A percentile compares a stretch with the other conserved stretches of the same genome.
phyloP scores from a whole-genome alignment of 2,329 filamentous ascomycete species.

The Talaromyces albobiverticillius region DNA sequence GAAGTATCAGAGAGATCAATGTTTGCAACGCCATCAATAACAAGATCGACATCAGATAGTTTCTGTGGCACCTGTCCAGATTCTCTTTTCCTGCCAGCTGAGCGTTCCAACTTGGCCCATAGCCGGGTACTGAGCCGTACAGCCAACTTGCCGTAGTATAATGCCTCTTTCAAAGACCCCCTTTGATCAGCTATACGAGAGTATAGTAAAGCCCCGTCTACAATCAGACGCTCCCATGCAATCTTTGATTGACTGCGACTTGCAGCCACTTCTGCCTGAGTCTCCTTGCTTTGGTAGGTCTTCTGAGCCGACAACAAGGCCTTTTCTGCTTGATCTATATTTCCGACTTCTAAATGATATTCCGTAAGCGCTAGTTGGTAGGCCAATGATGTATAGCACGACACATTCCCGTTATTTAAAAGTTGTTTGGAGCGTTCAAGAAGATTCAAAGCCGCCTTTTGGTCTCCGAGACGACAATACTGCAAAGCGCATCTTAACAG shows the following conservation, averaged over 20 bases:
- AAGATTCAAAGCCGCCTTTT: conserved; percentile 54
- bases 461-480: conserved; percentile 60
- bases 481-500: conserved; percentile 52
- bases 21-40: conserved; percentile 38
- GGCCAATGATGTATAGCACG: conserved; percentile 47
- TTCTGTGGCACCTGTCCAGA: conserved; percentile 20
- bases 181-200: conserved; percentile 64
- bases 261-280: conserved; percentile 30
- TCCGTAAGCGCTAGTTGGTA: conserved; percentile 73
- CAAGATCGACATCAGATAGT: conserved; percentile 31
- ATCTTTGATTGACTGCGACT: conserved; percentile 38
- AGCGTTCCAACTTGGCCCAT: conserved; percentile 51
- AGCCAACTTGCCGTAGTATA: conserved; percentile 48
- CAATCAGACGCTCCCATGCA: conserved; percentile 52
- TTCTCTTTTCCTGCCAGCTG: conserved; percentile 34
- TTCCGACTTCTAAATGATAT: conserved; percentile 67
- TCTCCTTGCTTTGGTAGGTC: conserved; percentile 30
- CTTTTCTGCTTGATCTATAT: conserved; percentile 57
- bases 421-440: conserved; percentile 60
- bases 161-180: conserved; percentile 44
- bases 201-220: conserved; percentile 61
- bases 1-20: conserved; percentile 34
- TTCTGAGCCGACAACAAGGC: conserved; percentile 28
- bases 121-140: conserved; percentile 50
- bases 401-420: conserved; percentile 37